A percentile compares a stretch with the other conserved stretches of the same genome.
Conservation (phyloP, 2,329 filamentous ascomycete genomes). For the Talaromyces funiculosus region DNA sequence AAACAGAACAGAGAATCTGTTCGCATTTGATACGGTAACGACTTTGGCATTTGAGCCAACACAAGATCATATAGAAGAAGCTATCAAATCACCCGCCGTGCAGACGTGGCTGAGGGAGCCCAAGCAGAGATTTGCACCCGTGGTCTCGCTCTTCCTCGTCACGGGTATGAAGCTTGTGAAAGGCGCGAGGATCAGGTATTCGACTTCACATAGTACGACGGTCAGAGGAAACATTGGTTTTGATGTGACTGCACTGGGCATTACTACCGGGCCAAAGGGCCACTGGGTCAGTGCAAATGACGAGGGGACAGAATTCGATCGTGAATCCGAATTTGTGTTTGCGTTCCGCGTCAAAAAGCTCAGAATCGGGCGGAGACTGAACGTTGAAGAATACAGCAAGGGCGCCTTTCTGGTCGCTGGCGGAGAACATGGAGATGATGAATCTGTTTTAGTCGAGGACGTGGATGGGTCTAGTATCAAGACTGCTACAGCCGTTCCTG, state of each 20-base stretch:
- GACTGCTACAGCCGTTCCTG: not conserved
- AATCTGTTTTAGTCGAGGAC: not conserved
- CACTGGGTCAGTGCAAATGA: not conserved
- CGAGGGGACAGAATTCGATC: not conserved
- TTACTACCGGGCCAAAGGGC: not conserved
- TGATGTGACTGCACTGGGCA: not conserved
- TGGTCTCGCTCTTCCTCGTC: not conserved
- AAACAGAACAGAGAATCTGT: not conserved
- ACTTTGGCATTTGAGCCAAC: not conserved
- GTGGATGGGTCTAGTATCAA: not conserved
- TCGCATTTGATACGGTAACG: not conserved
- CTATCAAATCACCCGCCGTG: not conserved
- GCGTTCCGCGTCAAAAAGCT: not conserved
- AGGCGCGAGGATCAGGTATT: not conserved
- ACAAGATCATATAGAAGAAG: not conserved
- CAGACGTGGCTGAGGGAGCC: not conserved
- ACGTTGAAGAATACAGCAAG: not conserved
- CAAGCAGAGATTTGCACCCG: not conserved
- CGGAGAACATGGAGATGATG: too few species aligned
- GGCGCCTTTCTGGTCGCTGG: not conserved
- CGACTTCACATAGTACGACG: not conserved
- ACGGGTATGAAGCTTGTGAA: not conserved
- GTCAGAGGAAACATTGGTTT: not conserved
- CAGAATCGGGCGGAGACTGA: not conserved
- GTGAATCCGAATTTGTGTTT: not conserved